Conservation (phyloP, 2,329 filamentous ascomycete species). For the Aspergillus pseudoglaucus region DNA sequence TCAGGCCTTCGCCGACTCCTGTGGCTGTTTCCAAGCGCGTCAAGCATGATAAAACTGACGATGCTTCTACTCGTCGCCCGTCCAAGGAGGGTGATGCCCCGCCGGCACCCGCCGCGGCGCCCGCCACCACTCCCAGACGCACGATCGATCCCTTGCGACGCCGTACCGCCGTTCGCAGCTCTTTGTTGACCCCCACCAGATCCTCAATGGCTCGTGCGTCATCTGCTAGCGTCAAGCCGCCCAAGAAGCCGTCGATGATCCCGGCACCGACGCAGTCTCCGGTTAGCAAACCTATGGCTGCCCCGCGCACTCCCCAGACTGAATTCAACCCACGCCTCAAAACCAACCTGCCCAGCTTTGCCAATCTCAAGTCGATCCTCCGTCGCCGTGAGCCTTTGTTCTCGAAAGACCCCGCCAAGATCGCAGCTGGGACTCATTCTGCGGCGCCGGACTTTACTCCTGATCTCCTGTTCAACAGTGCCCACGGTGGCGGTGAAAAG, state of each 20-base stretch:
- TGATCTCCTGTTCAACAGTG: conserved; percentile 44
- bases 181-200: conserved; percentile 71
- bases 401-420: conserved; percentile 52
- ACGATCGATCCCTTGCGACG: conserved; percentile 21
- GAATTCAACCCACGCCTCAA: conserved; percentile 42
- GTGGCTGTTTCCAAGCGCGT: conserved; percentile 59
- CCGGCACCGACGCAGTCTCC: conserved; percentile 48
- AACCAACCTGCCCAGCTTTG: conserved; percentile 44
- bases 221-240: conserved; percentile 44
- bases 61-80: too few species aligned
- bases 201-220: conserved; percentile 60
- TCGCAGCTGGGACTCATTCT: conserved; percentile 54
- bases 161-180: conserved; percentile 44
- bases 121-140: conserved; percentile 8
- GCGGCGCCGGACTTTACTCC: conserved; percentile 36
- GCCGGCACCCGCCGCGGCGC: conserved; percentile 3
- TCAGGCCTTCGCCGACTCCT: conserved; percentile 21
- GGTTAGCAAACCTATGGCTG: conserved; percentile 45
- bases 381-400: conserved; percentile 54
- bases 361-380: conserved; percentile 58
- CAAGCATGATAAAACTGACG: conserved; percentile 50
- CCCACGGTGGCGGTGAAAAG: conserved; percentile 19
- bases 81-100: conserved; percentile 8
- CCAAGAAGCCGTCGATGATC: conserved; percentile 49
- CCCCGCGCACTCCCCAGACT: conserved; percentile 40